Evolutionary conservation across 2,329 filamentous ascomycete genomes (phyloP).

Genomic region (Colletotrichum sp.): DNA sequence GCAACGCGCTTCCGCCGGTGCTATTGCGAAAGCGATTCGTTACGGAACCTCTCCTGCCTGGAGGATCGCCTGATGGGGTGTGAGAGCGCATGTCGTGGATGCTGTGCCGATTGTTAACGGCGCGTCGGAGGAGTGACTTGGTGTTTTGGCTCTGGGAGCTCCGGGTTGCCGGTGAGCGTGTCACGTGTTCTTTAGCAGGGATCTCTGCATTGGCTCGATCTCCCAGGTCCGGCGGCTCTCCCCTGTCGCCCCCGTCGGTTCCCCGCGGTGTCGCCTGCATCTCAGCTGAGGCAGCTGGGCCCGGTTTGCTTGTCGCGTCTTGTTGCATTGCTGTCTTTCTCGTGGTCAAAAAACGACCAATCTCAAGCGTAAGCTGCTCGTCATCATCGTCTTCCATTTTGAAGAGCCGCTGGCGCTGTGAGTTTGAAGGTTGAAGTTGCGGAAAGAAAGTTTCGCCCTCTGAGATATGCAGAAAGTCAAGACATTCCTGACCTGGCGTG

Average conservation of each 20-base stretch:
- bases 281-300: not conserved
- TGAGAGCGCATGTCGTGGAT: conserved; percentile 33
- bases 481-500: not conserved
- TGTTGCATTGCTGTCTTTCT: not conserved
- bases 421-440: not conserved
- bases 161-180: not conserved
- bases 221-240: not conserved
- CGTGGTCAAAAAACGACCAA: not conserved
- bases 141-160: conserved; percentile 12
- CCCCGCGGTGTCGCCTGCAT: not conserved
- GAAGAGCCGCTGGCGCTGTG: not conserved
- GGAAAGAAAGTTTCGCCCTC: not conserved
- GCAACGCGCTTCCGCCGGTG: conserved; percentile 39
- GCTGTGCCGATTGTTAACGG: conserved; percentile 23
- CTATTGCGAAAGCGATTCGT: conserved; percentile 39
- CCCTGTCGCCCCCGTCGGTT: not conserved
- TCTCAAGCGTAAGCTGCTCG: not conserved
- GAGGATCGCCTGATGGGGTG: conserved; percentile 29
- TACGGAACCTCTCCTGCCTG: conserved; percentile 32
- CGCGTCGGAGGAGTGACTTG: conserved; percentile 13
- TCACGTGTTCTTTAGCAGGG: conserved; percentile 1
- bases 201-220: not conserved
- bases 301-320: not conserved
- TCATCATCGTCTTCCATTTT: not conserved
- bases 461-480: not conserved